Conservation (phyloP, 2,329 filamentous ascomycete species). For the Ceratocystiopsis sp. region DNA sequence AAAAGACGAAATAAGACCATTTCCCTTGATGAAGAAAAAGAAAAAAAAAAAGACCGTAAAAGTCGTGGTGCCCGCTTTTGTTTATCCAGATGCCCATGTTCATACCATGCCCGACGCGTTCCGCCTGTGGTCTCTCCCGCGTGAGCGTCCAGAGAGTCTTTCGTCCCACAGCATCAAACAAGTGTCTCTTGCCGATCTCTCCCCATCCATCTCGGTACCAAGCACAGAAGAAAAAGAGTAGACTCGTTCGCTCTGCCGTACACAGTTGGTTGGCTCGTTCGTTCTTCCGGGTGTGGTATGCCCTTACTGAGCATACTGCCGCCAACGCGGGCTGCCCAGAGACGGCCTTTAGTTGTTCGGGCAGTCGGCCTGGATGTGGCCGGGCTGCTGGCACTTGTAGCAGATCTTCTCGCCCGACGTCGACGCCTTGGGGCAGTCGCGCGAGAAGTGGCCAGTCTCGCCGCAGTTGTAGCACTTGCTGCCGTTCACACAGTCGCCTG, state of each 20-base stretch:
- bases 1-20: conserved; percentile 7
- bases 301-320: conserved; percentile 6
- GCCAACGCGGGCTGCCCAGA: neutral
- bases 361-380: conserved; percentile 89
- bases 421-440: conserved; percentile 90
- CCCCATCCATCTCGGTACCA: conserved; percentile 9
- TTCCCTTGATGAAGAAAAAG: conserved; percentile 4
- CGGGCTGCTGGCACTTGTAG: conserved; percentile 80
- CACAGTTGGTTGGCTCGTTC: conserved; percentile 6
- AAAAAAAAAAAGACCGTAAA: conserved; percentile 6
- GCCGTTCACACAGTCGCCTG: conserved; percentile 86
- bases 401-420: conserved; percentile 82
- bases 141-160: conserved; percentile 15
- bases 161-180: conserved; percentile 12
- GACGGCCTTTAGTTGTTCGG: conserved; percentile 47
- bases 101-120: conserved; percentile 14
- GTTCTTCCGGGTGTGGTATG: conserved; percentile 6
- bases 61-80: conserved; percentile 10
- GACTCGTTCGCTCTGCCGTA: conserved; percentile 3
- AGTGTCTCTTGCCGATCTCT: conserved; percentile 14
- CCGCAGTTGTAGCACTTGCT: conserved; percentile 99
- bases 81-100: conserved; percentile 17
- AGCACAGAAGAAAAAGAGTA: conserved; percentile 5
- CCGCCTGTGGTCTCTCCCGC: conserved; percentile 10
- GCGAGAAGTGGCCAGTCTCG: conserved; percentile 86